Evolutionary conservation across 202 grass and related monocot species (phyloP).

Genomic region (Zoysia matrella): DNA sequence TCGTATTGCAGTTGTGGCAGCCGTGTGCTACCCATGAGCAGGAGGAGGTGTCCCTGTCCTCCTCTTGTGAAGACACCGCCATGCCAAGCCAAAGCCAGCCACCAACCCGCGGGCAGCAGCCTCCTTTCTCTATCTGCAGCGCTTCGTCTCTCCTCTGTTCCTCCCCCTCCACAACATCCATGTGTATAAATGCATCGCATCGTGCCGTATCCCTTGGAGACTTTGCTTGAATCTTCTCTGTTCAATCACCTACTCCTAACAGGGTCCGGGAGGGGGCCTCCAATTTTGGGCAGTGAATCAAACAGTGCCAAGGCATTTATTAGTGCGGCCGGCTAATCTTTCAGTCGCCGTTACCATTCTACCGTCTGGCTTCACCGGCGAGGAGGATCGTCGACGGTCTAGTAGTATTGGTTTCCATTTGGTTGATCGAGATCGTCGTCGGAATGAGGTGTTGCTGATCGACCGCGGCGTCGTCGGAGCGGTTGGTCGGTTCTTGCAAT

Average conservation of each 20-base stretch:
- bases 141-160: not conserved
- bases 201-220: not conserved
- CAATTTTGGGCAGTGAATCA: slow-evolving; percentile 19
- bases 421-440: not conserved
- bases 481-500: slow-evolving; percentile 18
- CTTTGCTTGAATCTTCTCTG: slow-evolving; percentile 5
- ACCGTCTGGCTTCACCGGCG: not conserved
- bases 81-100: slow-evolving; percentile 25
- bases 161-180: not conserved
- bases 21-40: no score
- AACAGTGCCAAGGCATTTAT: slow-evolving; percentile 7
- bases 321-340: not conserved
- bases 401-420: not conserved
- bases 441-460: not conserved
- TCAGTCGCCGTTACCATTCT: slow-evolving; percentile 2
- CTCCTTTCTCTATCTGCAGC: not conserved
- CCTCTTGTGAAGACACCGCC: slow-evolving; percentile 46
- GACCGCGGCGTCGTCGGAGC: not conserved
- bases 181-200: slow-evolving; percentile 19
- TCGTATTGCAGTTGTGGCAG: no score
- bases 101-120: slow-evolving; percentile 36
- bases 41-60: slow-evolving; percentile 39
- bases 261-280: no score
- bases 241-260: not conserved
- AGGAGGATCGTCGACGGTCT: not conserved